Conservation (phyloP, 2,329 filamentous ascomycete genomes). For the Cordyceps farinosa region DNA sequence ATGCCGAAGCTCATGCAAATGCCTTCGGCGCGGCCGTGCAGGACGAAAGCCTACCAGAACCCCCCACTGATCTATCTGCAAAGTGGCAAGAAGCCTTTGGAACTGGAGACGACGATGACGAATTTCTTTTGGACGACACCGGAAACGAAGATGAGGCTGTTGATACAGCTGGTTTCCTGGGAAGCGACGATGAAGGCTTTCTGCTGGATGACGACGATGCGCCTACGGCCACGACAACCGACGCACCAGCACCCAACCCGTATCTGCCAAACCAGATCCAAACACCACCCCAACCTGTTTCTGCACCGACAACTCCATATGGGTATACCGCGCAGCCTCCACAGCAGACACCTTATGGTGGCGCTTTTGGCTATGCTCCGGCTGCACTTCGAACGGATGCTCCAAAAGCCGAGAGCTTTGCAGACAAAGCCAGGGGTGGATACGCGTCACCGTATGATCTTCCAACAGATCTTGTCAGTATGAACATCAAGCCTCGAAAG, state of each 20-base stretch:
- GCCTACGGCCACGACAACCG: conserved; percentile 18
- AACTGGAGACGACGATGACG: conserved; percentile 69
- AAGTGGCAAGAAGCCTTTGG: conserved; percentile 81
- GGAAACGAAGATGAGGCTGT: conserved; percentile 42
- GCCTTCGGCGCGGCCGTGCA: conserved; percentile 24
- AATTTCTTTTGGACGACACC: conserved; percentile 58
- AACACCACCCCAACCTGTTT: conserved; percentile 14
- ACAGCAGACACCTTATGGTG: conserved; percentile 27
- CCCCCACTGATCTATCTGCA: conserved; percentile 65
- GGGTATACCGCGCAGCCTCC: conserved; percentile 17
- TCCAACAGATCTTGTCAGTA: conserved; percentile 69
- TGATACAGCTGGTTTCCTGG: conserved; percentile 64
- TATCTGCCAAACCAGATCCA: conserved; percentile 15
- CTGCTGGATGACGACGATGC: conserved; percentile 62
- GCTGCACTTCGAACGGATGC: conserved; percentile 40
- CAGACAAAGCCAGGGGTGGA: conserved; percentile 82
- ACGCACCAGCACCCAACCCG: conserved; percentile 18
- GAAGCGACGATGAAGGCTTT: conserved; percentile 83
- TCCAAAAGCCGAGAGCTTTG: conserved; percentile 74
- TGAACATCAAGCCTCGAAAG: conserved; percentile 62
- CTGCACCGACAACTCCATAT: conserved; percentile 17
- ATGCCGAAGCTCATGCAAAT: conserved; percentile 23
- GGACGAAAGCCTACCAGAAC: conserved; percentile 24
- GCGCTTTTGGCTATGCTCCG: conserved; percentile 28
- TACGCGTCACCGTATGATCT: conserved; percentile 95